phyloP scores from a whole-genome alignment of 2,329 filamentous ascomycete species.

The Penicillium janthinellum region DNA sequence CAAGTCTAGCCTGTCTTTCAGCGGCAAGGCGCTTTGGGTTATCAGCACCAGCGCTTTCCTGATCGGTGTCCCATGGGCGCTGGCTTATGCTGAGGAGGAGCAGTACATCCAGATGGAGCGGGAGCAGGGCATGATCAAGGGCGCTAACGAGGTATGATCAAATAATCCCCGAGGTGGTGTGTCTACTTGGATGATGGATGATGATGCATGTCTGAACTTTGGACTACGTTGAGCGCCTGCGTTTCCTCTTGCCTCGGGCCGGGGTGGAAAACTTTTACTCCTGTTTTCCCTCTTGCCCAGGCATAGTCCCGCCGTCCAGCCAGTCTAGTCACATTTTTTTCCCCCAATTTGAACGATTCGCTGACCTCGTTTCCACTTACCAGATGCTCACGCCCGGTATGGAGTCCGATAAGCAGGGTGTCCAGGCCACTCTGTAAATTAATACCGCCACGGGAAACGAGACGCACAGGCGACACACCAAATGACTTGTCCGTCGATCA shows the following conservation, averaged over 20 bases:
- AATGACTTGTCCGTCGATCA: conserved; percentile 11
- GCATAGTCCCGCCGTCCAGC: not conserved
- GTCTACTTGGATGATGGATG: not conserved
- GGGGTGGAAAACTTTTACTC: conserved; percentile 13
- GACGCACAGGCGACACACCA: conserved; percentile 20
- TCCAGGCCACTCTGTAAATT: conserved; percentile 43
- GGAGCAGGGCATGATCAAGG: conserved; percentile 94
- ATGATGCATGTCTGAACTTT: not conserved
- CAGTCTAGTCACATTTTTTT: no score
- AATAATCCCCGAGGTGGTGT: not conserved
- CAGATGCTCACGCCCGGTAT: conserved; percentile 49
- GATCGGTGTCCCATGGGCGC: conserved; percentile 87
- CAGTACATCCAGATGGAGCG: conserved; percentile 97
- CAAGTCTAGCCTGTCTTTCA: conserved; percentile 58
- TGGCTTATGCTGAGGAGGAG: conserved; percentile 94
- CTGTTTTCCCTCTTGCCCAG: not conserved
- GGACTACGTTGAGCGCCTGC: not conserved
- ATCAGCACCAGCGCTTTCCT: conserved; percentile 86
- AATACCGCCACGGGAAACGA: conserved; percentile 25
- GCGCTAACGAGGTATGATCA: conserved; percentile 71
- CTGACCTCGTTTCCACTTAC: conserved; percentile 17
- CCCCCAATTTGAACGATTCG: not conserved
- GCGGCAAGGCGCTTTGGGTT: conserved; percentile 88
- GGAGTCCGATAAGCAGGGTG: conserved; percentile 32
- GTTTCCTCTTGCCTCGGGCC: not conserved